Conservation (phyloP, 73 alveolate genomes). For the Durusdinium trenchii region DNA sequence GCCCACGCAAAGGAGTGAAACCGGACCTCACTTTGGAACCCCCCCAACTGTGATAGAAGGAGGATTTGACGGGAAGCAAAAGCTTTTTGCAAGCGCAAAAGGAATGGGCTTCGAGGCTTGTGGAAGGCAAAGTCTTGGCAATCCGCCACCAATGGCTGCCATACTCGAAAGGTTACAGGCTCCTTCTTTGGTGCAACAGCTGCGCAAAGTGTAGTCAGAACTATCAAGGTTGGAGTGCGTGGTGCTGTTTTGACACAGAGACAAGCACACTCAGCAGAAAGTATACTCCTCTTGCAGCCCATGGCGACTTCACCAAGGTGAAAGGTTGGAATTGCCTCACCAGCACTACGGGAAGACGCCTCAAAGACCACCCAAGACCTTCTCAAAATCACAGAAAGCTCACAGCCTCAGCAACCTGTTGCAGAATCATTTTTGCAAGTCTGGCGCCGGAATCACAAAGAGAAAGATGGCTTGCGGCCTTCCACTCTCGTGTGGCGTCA, state of each 20-base stretch:
- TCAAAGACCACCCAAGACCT: background rate
- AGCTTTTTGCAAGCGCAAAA: background rate
- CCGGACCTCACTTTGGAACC: background rate
- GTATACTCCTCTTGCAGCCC: too few species aligned
- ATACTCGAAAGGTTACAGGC: background rate
- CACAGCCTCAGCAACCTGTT: background rate
- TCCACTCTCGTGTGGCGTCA: background rate
- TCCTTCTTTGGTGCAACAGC: background rate
- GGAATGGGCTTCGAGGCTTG: background rate
- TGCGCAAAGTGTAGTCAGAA: too few species aligned
- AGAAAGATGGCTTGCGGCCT: background rate
- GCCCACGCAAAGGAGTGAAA: background rate
- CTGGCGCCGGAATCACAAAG: slow-evolving; percentile 18
- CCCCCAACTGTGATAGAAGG: background rate
- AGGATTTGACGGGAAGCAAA: background rate
- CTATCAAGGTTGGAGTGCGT: too few species aligned
- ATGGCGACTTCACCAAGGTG: too few species aligned
- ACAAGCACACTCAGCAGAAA: too few species aligned
- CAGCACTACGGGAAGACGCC: too few species aligned
- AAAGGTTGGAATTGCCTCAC: too few species aligned
- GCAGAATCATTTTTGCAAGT: background rate
- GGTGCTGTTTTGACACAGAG: too few species aligned
- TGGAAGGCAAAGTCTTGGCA: background rate
- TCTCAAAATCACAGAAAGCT: background rate
- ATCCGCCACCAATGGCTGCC: background rate